These are phyloP conservation scores for Phytophthora meadii DNA, from an alignment of 352 stramenopile species.

Conservation along the genomic window DNA sequence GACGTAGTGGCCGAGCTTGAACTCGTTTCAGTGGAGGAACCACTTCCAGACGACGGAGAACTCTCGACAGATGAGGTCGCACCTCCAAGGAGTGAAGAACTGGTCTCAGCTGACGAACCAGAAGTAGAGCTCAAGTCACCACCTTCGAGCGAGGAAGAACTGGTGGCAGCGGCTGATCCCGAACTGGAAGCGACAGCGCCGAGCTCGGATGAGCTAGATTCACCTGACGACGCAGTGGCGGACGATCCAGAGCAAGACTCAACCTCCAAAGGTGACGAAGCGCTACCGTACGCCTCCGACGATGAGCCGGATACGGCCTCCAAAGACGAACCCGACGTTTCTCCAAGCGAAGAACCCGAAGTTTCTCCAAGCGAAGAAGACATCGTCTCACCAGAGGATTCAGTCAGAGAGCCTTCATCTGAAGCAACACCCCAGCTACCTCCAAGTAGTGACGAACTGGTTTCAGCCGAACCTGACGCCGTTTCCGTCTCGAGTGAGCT, in stretches of 20 bases:
- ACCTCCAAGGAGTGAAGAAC: not conserved
- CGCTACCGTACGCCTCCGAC: not conserved
- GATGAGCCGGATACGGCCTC: constrained; percentile 13
- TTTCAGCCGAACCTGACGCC: constrained; percentile 14
- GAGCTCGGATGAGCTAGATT: constrained; percentile 8
- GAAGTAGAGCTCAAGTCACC: constrained; percentile 1
- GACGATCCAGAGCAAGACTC: constrained; percentile 16
- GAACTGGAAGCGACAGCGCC: constrained; percentile 5
- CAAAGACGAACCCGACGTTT: not conserved
- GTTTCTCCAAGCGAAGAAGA: constrained; percentile 9
- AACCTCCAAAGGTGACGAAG: constrained; percentile 5
- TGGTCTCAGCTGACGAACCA: not conserved
- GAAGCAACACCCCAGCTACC: constrained; percentile 15
- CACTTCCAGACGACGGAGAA: constrained; percentile 11
- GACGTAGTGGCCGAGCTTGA: constrained; percentile 8
- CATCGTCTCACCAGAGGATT: not conserved
- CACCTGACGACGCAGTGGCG: constrained; percentile 4
- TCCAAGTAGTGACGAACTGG: constrained; percentile 10
- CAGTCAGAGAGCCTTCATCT: constrained; percentile 10
- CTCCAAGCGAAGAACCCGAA: constrained; percentile 6
- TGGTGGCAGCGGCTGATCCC: constrained; percentile 4
- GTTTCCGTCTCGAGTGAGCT: constrained; percentile 6
- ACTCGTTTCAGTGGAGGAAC: constrained; percentile 19
- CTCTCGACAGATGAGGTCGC: not conserved
- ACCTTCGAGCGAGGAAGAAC: not conserved